Percentiles rank a stretch among this genome's conserved stretches.
Evolutionary conservation across 1,284 basidiomycete genomes (phyloP).

Genomic region (Boletus calvinii): DNA sequence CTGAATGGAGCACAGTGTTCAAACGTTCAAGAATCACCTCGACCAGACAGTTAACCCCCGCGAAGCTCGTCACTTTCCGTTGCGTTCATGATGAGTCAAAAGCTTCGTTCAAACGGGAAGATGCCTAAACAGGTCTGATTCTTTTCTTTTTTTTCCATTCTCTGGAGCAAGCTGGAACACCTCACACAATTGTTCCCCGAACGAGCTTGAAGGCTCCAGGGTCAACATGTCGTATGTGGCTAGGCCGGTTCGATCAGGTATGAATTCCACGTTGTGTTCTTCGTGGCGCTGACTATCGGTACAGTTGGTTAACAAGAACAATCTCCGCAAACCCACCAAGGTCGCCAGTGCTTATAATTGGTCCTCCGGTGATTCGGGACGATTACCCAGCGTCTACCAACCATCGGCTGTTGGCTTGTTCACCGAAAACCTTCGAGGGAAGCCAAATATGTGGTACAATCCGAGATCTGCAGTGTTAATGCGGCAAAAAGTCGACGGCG

Average conservation of each 20-base stretch:
- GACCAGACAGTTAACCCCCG: background rate
- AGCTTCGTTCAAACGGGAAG: background rate
- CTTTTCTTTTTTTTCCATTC: background rate
- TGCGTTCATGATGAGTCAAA: background rate
- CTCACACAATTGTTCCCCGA: background rate
- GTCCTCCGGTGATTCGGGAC: background rate
- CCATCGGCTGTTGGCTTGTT: slow-evolving; percentile 9
- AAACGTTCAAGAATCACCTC: background rate
- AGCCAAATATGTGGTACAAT: background rate
- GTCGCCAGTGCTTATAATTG: background rate
- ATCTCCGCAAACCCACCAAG: background rate
- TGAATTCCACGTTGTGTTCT: background rate
- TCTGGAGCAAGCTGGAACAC: background rate
- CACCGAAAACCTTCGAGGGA: slow-evolving; percentile 5
- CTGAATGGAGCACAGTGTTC: background rate
- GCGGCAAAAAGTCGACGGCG: background rate
- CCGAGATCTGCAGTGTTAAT: slow-evolving; percentile 5
- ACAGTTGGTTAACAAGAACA: background rate
- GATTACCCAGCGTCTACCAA: background rate
- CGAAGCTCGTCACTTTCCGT: background rate
- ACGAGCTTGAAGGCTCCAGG: background rate
- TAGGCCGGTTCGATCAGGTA: background rate
- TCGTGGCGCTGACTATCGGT: background rate
- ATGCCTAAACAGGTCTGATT: background rate
- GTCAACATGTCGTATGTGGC: background rate